These are phyloP conservation scores for Neofusicoccum laricinum DNA, from an alignment of 2,329 filamentous ascomycete species.

Conservation along the genomic window DNA sequence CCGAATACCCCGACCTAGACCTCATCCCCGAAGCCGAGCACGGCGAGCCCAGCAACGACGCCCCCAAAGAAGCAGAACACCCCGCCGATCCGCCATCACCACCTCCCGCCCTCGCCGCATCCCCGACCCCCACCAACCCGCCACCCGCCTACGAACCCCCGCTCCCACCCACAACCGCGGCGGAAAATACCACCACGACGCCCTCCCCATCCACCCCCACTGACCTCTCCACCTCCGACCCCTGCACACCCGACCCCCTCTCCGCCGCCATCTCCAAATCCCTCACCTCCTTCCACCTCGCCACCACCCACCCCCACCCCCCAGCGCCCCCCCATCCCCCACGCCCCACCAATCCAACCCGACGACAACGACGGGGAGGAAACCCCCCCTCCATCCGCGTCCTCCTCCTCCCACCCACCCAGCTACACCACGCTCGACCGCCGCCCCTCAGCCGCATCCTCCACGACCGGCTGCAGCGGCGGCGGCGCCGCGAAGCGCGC, in stretches of 20 bases:
- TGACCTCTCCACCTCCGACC: too few relatives aligned
- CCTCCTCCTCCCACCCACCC: background rate
- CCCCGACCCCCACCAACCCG: background rate
- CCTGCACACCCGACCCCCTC: background rate
- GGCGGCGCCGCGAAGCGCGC: too few relatives aligned
- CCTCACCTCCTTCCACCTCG: background rate
- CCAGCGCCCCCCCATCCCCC: too few relatives aligned
- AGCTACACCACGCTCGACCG: background rate
- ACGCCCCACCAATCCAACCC: too few relatives aligned
- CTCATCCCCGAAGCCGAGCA: background rate
- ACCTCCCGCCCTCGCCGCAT: background rate
- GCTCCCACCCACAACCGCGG: background rate
- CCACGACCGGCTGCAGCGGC: too few relatives aligned
- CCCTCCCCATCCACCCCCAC: background rate
- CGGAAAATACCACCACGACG: background rate
- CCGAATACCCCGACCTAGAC: background rate
- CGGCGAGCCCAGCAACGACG: background rate
- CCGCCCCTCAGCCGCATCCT: background rate
- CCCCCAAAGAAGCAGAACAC: background rate
- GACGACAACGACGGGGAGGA: too few relatives aligned
- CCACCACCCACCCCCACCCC: too few relatives aligned
- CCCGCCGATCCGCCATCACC: background rate
- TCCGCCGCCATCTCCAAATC: background rate
- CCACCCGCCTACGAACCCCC: background rate
- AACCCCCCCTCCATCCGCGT: too few relatives aligned